These are phyloP conservation scores for Artemisia annua DNA, from an alignment of 129 eudicot species.

Conservation along the genomic window DNA sequence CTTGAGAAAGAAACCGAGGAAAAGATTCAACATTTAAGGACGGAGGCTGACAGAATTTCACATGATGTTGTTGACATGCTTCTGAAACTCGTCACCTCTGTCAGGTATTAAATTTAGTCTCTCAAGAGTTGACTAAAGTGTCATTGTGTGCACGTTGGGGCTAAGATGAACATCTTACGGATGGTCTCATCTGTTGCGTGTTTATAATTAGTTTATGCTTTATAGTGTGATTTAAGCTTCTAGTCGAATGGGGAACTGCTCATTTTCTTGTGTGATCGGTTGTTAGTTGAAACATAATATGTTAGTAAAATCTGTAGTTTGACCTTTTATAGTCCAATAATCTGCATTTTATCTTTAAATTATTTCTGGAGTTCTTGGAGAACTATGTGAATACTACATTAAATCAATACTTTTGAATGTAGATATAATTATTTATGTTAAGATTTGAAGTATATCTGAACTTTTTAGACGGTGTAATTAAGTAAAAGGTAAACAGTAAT, in stretches of 20 bases:
- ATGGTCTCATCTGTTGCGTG: background rate
- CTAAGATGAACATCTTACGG: background rate
- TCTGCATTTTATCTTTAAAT: background rate
- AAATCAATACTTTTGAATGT: too few relatives aligned
- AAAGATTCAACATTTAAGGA: conserved; percentile 60
- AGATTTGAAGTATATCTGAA: background rate
- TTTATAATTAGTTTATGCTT: background rate
- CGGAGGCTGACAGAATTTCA: conserved; percentile 59
- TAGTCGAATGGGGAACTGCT: too few relatives aligned
- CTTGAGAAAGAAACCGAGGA: conserved; percentile 70
- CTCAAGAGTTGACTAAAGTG: background rate
- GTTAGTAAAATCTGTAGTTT: background rate
- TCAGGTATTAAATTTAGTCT: conserved; percentile 38
- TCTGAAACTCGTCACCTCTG: conserved; percentile 63
- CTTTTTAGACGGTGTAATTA: too few relatives aligned
- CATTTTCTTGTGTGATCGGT: too few relatives aligned
- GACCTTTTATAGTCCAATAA: background rate
- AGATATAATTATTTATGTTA: background rate
- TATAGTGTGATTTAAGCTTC: background rate
- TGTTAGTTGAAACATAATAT: background rate
- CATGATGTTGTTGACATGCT: conserved; percentile 72
- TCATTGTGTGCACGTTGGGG: background rate
- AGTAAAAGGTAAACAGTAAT: too few relatives aligned
- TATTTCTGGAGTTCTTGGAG: background rate
- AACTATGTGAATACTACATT: background rate